Conservation (phyloP, 257 asterid species). For the Solanum medicagineum region DNA sequence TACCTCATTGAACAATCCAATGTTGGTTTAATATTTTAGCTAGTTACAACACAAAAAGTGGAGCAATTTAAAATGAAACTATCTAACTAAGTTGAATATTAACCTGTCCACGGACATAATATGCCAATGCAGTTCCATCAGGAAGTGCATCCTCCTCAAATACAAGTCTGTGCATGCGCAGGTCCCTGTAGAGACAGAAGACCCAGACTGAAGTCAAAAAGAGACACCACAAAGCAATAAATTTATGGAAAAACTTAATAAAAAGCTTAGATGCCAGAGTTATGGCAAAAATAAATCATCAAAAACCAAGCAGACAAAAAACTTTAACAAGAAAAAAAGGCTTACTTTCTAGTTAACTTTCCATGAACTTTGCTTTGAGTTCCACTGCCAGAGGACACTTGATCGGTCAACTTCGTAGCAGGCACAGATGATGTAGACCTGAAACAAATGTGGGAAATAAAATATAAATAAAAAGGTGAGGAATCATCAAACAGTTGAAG, state of each 20-base stretch:
- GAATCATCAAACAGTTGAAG: not conserved
- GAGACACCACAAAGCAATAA: not conserved
- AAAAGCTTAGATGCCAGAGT: not conserved
- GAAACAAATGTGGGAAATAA: conserved; percentile 1
- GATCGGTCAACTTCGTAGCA: conserved; percentile 15
- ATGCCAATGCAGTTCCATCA: conserved; percentile 62
- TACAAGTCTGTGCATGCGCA: conserved; percentile 67
- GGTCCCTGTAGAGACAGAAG: conserved; percentile 40
- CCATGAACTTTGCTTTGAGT: conserved; percentile 39
- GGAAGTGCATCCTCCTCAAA: conserved; percentile 46
- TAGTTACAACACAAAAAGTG: conserved; percentile 2
- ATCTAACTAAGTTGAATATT: not conserved
- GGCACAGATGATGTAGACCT: conserved; percentile 41
- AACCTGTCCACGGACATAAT: conserved; percentile 66
- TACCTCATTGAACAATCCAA: not conserved
- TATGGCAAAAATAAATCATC: not conserved
- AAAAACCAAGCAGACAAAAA: not conserved
- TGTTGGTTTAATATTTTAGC: conserved; percentile 14
- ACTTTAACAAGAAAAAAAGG: not conserved
- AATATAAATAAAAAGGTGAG: not conserved
- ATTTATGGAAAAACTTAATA: not conserved
- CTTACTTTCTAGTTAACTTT: conserved; percentile 73
- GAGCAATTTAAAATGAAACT: not conserved
- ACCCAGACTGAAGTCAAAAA: not conserved
- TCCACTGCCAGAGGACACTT: conserved; percentile 19